Base-by-base conservation (phyloP, 129 eudicot genomes). In the Apium graveolens region DNA sequence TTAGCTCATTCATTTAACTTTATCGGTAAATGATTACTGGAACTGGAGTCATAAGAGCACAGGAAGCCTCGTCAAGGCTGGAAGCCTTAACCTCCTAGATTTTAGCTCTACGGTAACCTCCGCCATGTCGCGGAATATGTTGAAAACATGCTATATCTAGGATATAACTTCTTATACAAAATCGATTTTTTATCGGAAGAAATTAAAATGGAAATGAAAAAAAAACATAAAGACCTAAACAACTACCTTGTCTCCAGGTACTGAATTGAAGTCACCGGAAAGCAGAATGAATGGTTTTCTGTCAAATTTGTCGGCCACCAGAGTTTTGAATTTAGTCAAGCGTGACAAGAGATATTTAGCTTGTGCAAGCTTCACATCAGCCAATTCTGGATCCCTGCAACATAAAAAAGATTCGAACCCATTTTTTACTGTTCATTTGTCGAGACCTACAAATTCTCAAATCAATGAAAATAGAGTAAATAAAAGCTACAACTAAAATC, bases 351-450 rank as follows among this genome's bases (percentile, higher is more conserved):
- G 89, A 80, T 95, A 95, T 85, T 87, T 90, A 44, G 83, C 96
- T 79, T 95, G 98, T 57, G 96, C 97, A 66, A 90, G 89, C 84
- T 95, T 95, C 68, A 95, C 98, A 81, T 95, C 98, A 70, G 88
- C 92, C 97, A 89, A 90, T 79, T 87, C 86, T 41, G 98, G 98
- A 83, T 95, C 98, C 97, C 98, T 95, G 85, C 5, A 80, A 51
- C 63, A 83, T 37, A 14, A 13, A 14, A 13, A 68, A 68, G 48
- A 4, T 68, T 37, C 8, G 32, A 65, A 26, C 37, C 16, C 12
- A 11, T 44, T 12, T 44, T 44, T 44, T 11, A 44, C 48, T 44
- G 48, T 44, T 11, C 9, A 16, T 27, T 31, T 66, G 34, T n/a
- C 68, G 1, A 68, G 38, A 34, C 10, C 43, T 34, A 37, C 45